These are phyloP conservation scores for Kwoniella dendrophila DNA, from an alignment of 768 basidiomycete species.

Conservation along the genomic window DNA sequence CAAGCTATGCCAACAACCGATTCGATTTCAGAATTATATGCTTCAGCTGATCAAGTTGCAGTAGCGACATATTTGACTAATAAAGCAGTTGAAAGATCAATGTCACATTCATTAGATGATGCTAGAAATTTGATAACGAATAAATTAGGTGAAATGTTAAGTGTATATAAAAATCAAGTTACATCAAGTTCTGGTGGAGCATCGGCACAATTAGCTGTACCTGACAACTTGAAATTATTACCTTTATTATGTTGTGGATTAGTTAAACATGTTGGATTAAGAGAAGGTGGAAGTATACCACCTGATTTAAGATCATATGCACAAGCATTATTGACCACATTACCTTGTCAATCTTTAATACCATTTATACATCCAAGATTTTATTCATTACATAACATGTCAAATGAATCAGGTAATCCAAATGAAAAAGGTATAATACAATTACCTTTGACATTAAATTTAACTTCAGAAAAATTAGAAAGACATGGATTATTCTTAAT, in stretches of 20 bases:
- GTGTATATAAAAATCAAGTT: constrained; percentile 93
- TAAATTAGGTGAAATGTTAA: constrained; percentile 79
- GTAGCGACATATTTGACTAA: constrained; percentile 80
- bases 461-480: constrained; percentile 93
- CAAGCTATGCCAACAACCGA: constrained; percentile 83
- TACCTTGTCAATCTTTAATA: constrained; percentile 86
- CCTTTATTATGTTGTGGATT: constrained; percentile 86
- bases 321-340: constrained; percentile 82
- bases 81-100: constrained; percentile 86
- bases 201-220: constrained; percentile 86
- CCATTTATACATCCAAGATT: constrained; percentile 94
- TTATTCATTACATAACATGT: constrained; percentile 95
- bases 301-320: constrained; percentile 95
- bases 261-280: constrained; percentile 91
- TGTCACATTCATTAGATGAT: constrained; percentile 85
- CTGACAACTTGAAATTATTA: constrained; percentile 92
- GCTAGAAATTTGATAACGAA: constrained; percentile 80
- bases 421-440: constrained; percentile 79
- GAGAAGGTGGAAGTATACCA: constrained; percentile 95
- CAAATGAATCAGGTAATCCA: constrained; percentile 78
- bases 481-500: constrained; percentile 94
- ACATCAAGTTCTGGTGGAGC: constrained; percentile 83
- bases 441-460: constrained; percentile 81
- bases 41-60: constrained; percentile 85
- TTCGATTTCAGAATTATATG: constrained; percentile 84